Conservation (phyloP, 106 monocot species). For the Phalaenopsis aphrodite region DNA sequence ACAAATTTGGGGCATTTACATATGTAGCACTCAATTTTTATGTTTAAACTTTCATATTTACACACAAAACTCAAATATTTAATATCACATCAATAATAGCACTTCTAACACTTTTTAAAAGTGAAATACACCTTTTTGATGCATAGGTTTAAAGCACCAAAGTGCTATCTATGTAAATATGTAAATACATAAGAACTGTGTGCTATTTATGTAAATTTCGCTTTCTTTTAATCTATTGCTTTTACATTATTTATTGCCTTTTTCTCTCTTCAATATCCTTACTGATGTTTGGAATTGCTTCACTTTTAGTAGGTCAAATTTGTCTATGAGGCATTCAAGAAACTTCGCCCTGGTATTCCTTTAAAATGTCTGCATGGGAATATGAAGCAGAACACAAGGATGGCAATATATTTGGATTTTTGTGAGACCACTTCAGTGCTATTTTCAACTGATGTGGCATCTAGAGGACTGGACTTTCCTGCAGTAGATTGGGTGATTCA, state of each 20-base stretch:
- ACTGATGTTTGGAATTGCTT: background rate
- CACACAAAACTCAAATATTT: too few relatives aligned
- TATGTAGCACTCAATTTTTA: too few relatives aligned
- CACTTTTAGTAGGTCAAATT: conserved; percentile 62
- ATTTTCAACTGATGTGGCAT: conserved; percentile 86
- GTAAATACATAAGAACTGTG: too few relatives aligned
- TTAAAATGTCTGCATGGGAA: conserved; percentile 84
- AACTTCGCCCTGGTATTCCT: conserved; percentile 90
- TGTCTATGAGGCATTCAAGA: conserved; percentile 84
- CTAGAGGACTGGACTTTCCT: conserved; percentile 89
- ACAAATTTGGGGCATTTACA: background rate
- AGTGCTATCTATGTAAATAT: too few relatives aligned
- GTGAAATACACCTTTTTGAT: too few relatives aligned
- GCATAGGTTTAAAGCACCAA: too few relatives aligned
- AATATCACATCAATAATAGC: too few relatives aligned
- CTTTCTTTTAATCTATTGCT: background rate
- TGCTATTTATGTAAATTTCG: too few relatives aligned
- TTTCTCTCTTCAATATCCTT: background rate
- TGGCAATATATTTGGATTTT: conserved; percentile 71
- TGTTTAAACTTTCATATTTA: too few relatives aligned
- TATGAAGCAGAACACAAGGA: conserved; percentile 70
- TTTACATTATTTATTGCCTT: too few relatives aligned
- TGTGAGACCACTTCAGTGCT: conserved; percentile 69
- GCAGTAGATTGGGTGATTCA: conserved; percentile 94
- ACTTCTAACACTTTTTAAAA: too few relatives aligned